A percentile compares a stretch with the other conserved stretches of the same genome.
Evolutionary conservation across 2,329 filamentous ascomycete species (phyloP).

Genomic region (Diaporthe sp.): DNA sequence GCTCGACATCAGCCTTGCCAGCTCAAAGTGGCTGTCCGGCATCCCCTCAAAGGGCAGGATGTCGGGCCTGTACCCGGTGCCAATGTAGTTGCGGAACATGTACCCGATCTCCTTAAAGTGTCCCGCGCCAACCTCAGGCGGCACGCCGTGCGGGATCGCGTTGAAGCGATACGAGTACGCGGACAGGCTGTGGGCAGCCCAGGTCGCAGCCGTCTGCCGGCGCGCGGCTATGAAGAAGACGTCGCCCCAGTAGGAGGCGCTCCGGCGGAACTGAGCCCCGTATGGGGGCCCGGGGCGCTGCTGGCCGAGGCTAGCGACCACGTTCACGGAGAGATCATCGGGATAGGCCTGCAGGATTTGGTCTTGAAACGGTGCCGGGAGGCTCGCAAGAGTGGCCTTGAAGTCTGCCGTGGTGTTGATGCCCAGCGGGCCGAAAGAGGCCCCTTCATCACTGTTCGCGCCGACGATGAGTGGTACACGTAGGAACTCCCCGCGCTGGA

Average conservation of each 20-base stretch:
- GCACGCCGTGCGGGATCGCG: conserved; percentile 17
- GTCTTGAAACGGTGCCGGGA: neutral
- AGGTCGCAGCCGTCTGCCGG: conserved; percentile 17
- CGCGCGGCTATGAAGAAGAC: conserved; percentile 23
- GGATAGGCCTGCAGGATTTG: conserved; percentile 1
- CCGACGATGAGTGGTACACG: conserved; percentile 5
- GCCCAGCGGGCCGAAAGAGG: conserved; percentile 22
- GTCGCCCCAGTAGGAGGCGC: conserved; percentile 33
- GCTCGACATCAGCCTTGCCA: conserved; percentile 34
- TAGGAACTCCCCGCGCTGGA: neutral
- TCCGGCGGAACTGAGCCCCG: conserved; percentile 35
- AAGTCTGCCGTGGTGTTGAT: conserved; percentile 32
- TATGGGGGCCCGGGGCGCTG: conserved; percentile 1
- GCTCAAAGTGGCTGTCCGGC: neutral
- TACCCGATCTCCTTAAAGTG: conserved; percentile 31
- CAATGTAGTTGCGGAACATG: conserved; percentile 34
- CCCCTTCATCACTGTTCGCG: conserved; percentile 43
- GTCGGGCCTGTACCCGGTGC: conserved; percentile 16
- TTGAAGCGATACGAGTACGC: conserved; percentile 30
- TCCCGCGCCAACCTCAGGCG: conserved; percentile 15
- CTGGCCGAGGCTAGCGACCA: conserved; percentile 13
- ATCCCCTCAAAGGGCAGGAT: conserved; percentile 14
- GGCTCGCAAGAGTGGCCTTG: conserved; percentile 8
- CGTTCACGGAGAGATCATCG: conserved; percentile 7
- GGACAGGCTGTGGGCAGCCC: neutral